Evolutionary conservation across 305 asterid species (phyloP), one percentile per base, ranked within the genome.

Genomic region (Fraxinus greggii): DNA sequence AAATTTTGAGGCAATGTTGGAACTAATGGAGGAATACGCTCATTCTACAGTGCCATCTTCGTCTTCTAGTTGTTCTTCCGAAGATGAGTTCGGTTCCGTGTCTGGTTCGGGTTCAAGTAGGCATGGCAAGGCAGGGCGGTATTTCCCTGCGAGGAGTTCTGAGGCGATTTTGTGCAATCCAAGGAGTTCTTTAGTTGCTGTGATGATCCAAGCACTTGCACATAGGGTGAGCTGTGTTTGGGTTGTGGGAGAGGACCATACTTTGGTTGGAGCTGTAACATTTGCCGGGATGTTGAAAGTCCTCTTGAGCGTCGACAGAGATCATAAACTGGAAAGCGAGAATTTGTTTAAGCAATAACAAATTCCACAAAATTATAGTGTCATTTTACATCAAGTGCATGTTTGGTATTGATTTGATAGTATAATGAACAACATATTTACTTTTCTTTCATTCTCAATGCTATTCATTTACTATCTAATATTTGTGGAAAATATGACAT

Each of bases 141-240:
- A 77, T 82, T 88, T 83, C 59, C 81, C 89, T 0, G 88, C 84
- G 1, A 89, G 92, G 91, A 89, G 94, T 81, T 89, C 92, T 0
- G 97, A 93, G 91, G 92, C 94, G 3, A 89, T 93, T 3, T 83
- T 88, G 38, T 93, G 98, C 67, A 84, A 89, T 77, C 96, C 90
- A 0, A 81, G 91, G 93, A 93, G 93, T 85, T 93, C 98, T 19
- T 80, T 95, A 81, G 91, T 90, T 80, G 98, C 98, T 1, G 95
- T 92, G 86, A 89, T 95, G 97, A 86, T 95, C 69, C 96, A 95
- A 87, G 96, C 95, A 1, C 90, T 95, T 13, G 88, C 98, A 0
- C 93, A 91, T 76, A 94, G 97, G 1, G 95, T 84, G 19, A 89
- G 87, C 74, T 90, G 92, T 7, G 87, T 92, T 7, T 95, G 98